Base-by-base conservation (phyloP, 148 eudicot species). In the Heliosperma pusillum region DNA sequence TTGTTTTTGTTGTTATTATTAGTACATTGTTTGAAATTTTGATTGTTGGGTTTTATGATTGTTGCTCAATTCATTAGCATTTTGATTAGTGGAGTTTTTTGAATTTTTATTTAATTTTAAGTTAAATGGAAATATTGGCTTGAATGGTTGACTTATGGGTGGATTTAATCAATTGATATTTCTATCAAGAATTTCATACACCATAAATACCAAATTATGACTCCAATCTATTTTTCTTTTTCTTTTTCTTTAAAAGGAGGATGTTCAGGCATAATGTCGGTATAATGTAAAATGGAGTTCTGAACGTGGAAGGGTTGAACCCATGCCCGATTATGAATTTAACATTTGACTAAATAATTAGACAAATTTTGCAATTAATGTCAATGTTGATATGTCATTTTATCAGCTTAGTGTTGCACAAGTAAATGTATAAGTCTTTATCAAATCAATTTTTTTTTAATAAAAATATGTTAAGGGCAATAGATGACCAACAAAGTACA, bases 401-500 rank as follows among this genome's bases (percentile, higher is more conserved):
- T 16, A 24, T n/a, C 24, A 68, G 24, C 10, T 74, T 68, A 74
- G 74, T 79, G 74, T 20, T 50, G 33, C 25, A 61, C 78, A 62
- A 16, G 74, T 74, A 74, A 74, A 24, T 50, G 66, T 60, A 50
- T 26, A 11, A 16, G 73, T 70, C 72, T 47, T 11, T 24, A 42
- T 13, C 44, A 52, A 3, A 21, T 53, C 42, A 70, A 70, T n/a
- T 70, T 71, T 24, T 71, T 24, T 13, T 20, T 56, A 40, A 16
- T 56, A 15, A 56, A 67, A 57, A 61, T 44, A 19, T 44, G 30
- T 52, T 30, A 71, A n/a, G 22, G 27, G 7, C 15, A 70, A 69
- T 69, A 52, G 45, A 47, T 19, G 62, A 75, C 72, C 72, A 80
- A 71, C 76, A 62, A 60, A 53, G 4, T 71, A 76, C 82, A 80